phyloP scores from a whole-genome alignment of 495 filamentous ascomycete genomes.

The Letharia lupina region DNA sequence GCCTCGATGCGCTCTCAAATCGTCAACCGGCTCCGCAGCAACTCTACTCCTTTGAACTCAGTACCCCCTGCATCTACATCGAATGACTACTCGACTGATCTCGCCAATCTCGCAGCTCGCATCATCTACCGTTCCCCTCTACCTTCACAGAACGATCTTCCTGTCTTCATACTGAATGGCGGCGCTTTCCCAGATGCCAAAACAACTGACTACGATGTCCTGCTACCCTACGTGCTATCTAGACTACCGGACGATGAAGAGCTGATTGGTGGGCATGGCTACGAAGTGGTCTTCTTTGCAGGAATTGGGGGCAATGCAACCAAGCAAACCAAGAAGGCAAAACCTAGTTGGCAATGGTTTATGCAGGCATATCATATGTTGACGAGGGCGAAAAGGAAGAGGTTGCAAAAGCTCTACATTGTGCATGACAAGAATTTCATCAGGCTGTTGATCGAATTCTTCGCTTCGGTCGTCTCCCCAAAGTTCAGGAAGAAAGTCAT shows the following conservation, averaged over 20 bases:
- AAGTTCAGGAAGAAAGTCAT: conserved; percentile 51
- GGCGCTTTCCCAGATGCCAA: conserved; percentile 47
- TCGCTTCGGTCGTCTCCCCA: conserved; percentile 47
- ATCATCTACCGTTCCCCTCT: conserved; percentile 47
- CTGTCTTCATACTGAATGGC: conserved; percentile 46
- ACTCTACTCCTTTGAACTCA: conserved; percentile 19
- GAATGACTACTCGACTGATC: conserved; percentile 32
- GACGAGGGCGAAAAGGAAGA: conserved; percentile 44
- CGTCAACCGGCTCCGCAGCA: conserved; percentile 23
- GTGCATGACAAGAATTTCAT: conserved; percentile 52
- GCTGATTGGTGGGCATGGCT: conserved; percentile 40
- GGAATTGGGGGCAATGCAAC: conserved; percentile 36
- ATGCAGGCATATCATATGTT: conserved; percentile 49
- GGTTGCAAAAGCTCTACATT: conserved; percentile 45
- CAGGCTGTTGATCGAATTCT: conserved; percentile 47
- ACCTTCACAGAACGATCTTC: conserved; percentile 36
- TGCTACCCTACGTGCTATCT: conserved; percentile 50
- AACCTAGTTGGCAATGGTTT: conserved; percentile 51
- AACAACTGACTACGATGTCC: conserved; percentile 43
- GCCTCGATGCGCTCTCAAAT: conserved; percentile 23
- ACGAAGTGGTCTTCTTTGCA: conserved; percentile 50
- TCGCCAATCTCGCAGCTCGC: conserved; percentile 34
- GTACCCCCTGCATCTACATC: conserved; percentile 29
- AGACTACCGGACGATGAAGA: conserved; percentile 47
- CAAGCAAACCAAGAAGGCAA: conserved; percentile 33